Evolutionary conservation across 352 stramenopile species (phyloP), one percentile per base, ranked within the genome.

Genomic region (Peronospora destructor): DNA sequence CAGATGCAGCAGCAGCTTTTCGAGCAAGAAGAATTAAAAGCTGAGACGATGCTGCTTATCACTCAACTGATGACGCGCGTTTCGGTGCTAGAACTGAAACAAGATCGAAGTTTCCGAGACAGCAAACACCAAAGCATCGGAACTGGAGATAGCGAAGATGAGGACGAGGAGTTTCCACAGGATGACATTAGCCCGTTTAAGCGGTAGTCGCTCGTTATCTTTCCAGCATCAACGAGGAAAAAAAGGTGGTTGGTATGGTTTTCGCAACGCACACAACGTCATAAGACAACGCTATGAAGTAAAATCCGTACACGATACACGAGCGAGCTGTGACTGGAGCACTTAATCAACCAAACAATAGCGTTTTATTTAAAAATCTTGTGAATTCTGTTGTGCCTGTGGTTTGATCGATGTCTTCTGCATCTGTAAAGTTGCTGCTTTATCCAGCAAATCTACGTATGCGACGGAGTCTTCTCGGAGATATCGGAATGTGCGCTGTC

Each of bases 31-130:
- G 78, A 91, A 41, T 60, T 84, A 28, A 88, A 88, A 56, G 76
- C 81, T 56, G 81, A 89, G 63, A 91, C 81, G 44, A 90, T 81
- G 71, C 71, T 87, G 23, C 59, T 91, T 7, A 86, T 91, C 53
- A 91, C 76, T 40, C 76, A 91, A 50, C 62, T 91, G 49, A 89
- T 91, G 78, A 91, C 78, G 19, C 78, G 81, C 39, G 76, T 91
- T 25, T 90, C 81, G 16, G 53, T 85, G 50, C 71, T 91, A 16
- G 81, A 91, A 40, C 49, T 91, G 29, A 64, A 82, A 29, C 70
- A 71, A 29, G 59, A 73, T 14, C 53, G 48, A 36, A 65, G n/a
- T 32, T 59, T 49, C 28, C 32, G 11, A 12, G 65, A 25, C 30
- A 68, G n/a, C 55, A 71, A 66, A 37, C 56, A 53, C 8, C 61